A percentile compares a stretch with the other conserved stretches of the same genome.
Evolutionary conservation across 2,329 filamentous ascomycete species (phyloP).

Genomic region (Scorias spongiosa): DNA sequence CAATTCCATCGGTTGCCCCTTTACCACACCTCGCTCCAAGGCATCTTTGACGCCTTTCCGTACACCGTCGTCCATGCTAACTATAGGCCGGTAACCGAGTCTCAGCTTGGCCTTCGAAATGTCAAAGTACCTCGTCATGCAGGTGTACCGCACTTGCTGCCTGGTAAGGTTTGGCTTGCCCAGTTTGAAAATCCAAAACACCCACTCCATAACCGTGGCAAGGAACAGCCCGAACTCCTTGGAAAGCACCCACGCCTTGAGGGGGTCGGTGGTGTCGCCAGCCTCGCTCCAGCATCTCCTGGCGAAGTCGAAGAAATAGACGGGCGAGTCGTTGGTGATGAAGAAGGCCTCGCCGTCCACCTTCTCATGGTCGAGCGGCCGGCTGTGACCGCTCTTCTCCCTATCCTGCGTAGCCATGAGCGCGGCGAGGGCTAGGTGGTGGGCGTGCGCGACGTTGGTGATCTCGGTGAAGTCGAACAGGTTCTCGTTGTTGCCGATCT

Average conservation of each 20-base stretch:
- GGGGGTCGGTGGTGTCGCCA: conserved; percentile 23
- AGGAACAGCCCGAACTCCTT: conserved; percentile 27
- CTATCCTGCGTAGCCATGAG: conserved; percentile 30
- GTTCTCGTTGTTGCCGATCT: conserved; percentile 37
- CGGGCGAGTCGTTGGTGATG: conserved; percentile 35
- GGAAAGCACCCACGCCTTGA: conserved; percentile 28
- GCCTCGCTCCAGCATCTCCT: conserved; percentile 31
- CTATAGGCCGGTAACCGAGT: conserved; percentile 54
- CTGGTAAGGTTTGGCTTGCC: conserved; percentile 32
- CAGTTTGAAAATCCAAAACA: conserved; percentile 27
- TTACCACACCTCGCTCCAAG: conserved; percentile 19
- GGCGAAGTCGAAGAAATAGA: conserved; percentile 37
- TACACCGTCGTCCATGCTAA: conserved; percentile 49
- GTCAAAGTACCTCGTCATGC: conserved; percentile 64
- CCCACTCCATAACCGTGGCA: conserved; percentile 28
- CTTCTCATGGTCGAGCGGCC: conserved; percentile 30
- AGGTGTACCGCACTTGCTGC: conserved; percentile 45
- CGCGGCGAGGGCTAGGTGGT: conserved; percentile 34
- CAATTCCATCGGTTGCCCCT: conserved; percentile 19
- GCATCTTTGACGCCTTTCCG: conserved; percentile 30
- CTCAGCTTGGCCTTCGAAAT: conserved; percentile 59
- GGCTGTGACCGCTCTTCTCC: conserved; percentile 13
- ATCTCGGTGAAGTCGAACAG: conserved; percentile 40
- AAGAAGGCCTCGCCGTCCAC: conserved; percentile 38
- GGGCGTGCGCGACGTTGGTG: conserved; percentile 36